Percentiles rank a stretch among this genome's conserved stretches.
Conservation (phyloP, 306 rosid species). For the Elaeagnus macrophylla region DNA sequence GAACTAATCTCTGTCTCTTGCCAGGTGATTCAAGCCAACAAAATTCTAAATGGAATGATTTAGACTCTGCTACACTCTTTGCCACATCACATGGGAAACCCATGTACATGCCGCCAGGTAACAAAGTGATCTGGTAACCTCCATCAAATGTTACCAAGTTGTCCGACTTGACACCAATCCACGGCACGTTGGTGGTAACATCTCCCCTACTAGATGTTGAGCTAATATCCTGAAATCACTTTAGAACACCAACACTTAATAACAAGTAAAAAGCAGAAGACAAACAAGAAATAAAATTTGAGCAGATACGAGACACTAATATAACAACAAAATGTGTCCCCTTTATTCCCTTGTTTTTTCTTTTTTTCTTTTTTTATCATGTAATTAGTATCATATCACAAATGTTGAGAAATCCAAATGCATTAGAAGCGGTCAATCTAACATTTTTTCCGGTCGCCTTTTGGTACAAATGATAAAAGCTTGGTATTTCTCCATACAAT, state of each 20-base stretch:
- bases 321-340: too few species aligned
- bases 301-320: too few species aligned
- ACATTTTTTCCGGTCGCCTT: too few species aligned
- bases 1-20: constrained; percentile 78
- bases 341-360: too few species aligned
- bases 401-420: too few species aligned
- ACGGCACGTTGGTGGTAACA: constrained; percentile 63
- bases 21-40: constrained; percentile 81
- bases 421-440: too few species aligned
- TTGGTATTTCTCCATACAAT: too few species aligned
- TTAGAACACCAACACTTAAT: not conserved
- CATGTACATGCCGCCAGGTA: constrained; percentile 95
- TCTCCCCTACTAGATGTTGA: constrained; percentile 42
- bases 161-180: constrained; percentile 65
- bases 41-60: constrained; percentile 87
- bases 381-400: too few species aligned
- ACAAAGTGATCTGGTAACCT: constrained; percentile 66
- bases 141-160: constrained; percentile 57
- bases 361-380: too few species aligned
- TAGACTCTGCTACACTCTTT: constrained; percentile 58
- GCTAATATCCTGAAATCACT: constrained; percentile 47
- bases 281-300: not conserved
- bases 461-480: too few species aligned
- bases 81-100: constrained; percentile 79
- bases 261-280: not conserved